Evolutionary conservation across 176 grass and related monocot genomes (phyloP).

Genomic region (Thinopyrum elongatum): DNA sequence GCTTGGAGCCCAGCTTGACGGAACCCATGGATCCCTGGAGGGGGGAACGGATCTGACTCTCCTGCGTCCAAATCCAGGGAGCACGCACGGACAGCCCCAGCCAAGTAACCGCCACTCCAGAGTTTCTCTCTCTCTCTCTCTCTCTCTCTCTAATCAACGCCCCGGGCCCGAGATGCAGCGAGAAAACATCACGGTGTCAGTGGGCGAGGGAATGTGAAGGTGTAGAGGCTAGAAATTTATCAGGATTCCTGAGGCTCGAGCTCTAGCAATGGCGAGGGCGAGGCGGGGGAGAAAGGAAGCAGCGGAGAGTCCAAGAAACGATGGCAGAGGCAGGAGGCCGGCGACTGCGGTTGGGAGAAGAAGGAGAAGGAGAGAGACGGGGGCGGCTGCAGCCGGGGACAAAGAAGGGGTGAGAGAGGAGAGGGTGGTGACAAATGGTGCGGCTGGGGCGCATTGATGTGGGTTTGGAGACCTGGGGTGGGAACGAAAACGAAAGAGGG

Average conservation of each 20-base stretch:
- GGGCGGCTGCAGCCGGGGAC: too few relatives aligned
- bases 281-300: constrained; percentile 4
- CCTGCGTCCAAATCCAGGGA: background rate
- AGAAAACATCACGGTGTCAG: background rate
- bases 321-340: background rate
- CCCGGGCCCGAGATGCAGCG: background rate
- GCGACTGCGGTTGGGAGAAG: background rate
- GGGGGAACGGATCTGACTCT: background rate
- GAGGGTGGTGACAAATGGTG: background rate
- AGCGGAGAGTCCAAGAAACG: constrained; percentile 12
- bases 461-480: background rate
- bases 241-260: background rate
- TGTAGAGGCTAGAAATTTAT: background rate
- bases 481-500: background rate
- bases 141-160: background rate
- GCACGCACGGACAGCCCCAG: background rate
- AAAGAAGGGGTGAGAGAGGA: background rate
- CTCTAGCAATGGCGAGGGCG: background rate
- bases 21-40: constrained; percentile 32
- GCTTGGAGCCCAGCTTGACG: constrained; percentile 60
- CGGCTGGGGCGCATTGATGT: background rate
- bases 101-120: too few relatives aligned
- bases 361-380: background rate
- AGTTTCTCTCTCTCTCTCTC: background rate
- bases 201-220: background rate